These are phyloP conservation scores for Cordyceps tenuipes DNA, from an alignment of 2,329 filamentous ascomycete genomes.

Conservation along the genomic window DNA sequence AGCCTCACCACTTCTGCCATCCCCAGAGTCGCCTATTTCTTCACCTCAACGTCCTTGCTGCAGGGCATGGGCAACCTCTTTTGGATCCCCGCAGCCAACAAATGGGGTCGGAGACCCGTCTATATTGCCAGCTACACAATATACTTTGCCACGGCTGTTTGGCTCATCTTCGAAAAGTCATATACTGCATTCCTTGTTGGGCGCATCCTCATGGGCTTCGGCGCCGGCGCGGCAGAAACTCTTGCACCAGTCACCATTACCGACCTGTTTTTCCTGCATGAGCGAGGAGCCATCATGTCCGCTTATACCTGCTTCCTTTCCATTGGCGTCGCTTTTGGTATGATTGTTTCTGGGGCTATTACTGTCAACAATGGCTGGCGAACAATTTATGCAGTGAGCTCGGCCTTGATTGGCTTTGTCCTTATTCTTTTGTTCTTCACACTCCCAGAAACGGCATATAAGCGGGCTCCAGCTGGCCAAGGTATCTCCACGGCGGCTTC, in stretches of 20 bases:
- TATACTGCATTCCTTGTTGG: slow-evolving; percentile 36
- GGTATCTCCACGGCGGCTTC: slow-evolving; percentile 12
- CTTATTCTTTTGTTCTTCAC: slow-evolving; percentile 42
- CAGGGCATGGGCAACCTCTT: slow-evolving; percentile 40
- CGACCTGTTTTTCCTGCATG: slow-evolving; percentile 50
- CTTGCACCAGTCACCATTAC: slow-evolving; percentile 43
- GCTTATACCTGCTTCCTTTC: slow-evolving; percentile 34
- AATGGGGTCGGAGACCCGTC: slow-evolving; percentile 35
- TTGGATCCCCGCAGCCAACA: slow-evolving; percentile 38
- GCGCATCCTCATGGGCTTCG: slow-evolving; percentile 44
- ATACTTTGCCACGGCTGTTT: slow-evolving; percentile 33
- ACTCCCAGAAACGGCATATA: slow-evolving; percentile 47
- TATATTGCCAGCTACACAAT: slow-evolving; percentile 36
- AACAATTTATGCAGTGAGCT: slow-evolving; percentile 42
- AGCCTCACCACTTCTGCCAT: slow-evolving; percentile 27
- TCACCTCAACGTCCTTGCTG: slow-evolving; percentile 40
- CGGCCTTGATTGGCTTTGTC: slow-evolving; percentile 39
- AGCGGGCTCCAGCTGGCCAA: slow-evolving; percentile 20
- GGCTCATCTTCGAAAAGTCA: slow-evolving; percentile 33
- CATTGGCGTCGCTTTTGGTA: slow-evolving; percentile 33
- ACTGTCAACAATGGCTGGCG: slow-evolving; percentile 41
- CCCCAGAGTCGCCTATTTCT: slow-evolving; percentile 42
- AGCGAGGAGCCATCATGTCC: slow-evolving; percentile 44
- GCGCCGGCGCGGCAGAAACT: slow-evolving; percentile 44
- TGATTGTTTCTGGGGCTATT: slow-evolving; percentile 39